A percentile compares a stretch with the other conserved stretches of the same genome.
These are phyloP conservation scores for Glaciozyma martinii DNA, from an alignment of 768 basidiomycete genomes.

Conservation along the genomic window DNA sequence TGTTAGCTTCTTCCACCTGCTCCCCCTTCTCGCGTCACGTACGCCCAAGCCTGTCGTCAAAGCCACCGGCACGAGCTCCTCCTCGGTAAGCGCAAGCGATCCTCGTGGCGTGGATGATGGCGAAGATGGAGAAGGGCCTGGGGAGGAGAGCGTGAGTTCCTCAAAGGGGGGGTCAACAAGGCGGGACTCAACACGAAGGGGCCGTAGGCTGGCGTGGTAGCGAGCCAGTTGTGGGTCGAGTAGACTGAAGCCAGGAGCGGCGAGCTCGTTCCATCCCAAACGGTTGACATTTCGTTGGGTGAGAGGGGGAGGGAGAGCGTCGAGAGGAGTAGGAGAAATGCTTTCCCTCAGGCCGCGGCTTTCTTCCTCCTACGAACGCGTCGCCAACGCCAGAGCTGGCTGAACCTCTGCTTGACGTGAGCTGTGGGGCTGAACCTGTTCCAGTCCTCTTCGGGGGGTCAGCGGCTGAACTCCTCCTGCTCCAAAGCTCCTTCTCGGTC, in stretches of 20 bases:
- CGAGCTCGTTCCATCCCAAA: neutral
- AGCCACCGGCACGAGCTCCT: slow-evolving; percentile 16
- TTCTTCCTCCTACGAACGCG: no score
- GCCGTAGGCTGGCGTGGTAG: neutral
- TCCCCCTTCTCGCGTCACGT: neutral
- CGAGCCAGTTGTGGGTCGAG: neutral
- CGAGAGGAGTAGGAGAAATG: no score
- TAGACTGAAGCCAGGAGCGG: slow-evolving; percentile 8
- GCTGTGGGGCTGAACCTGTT: no score
- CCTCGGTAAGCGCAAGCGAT: slow-evolving; percentile 29
- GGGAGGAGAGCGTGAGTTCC: neutral
- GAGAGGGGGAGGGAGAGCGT: neutral
- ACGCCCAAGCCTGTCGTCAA: slow-evolving; percentile 23
- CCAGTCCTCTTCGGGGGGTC: no score
- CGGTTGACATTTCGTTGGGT: neutral
- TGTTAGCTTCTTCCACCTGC: neutral
- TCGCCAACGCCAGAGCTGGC: no score
- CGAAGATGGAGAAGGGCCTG: slow-evolving; percentile 29
- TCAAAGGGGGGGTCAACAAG: neutral
- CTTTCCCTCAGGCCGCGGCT: no score
- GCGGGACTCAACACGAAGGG: neutral
- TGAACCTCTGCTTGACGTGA: no score
- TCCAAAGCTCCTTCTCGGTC: no score
- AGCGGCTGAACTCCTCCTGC: no score
- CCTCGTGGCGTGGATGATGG: slow-evolving; percentile 22